Conservation (phyloP, 352 stramenopile species). For the Blastocystis sp. region DNA sequence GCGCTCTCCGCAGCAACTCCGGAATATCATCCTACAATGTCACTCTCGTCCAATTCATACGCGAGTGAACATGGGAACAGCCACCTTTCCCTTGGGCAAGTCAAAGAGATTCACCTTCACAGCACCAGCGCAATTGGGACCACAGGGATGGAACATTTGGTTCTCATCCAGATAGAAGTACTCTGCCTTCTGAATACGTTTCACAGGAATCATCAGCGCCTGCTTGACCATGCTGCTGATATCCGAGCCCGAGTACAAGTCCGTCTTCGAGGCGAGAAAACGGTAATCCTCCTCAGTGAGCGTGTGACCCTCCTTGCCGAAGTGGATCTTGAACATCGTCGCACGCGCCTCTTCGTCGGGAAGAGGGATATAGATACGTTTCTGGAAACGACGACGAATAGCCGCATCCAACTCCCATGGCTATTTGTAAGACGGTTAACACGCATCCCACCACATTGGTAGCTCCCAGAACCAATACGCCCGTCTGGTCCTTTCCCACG, state of each 20-base stretch:
- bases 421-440: background rate
- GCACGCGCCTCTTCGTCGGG: slow-evolving; percentile 75
- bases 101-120: slow-evolving; percentile 70
- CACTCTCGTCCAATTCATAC: background rate
- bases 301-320: slow-evolving; percentile 86
- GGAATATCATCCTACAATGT: slow-evolving; percentile 82
- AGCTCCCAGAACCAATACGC: slow-evolving; percentile 83
- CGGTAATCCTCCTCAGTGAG: slow-evolving; percentile 84
- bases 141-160: slow-evolving; percentile 30
- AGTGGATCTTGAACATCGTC: slow-evolving; percentile 86
- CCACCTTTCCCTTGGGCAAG: slow-evolving; percentile 68
- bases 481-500: slow-evolving; percentile 75
- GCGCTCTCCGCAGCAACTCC: slow-evolving; percentile 80
- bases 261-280: slow-evolving; percentile 75
- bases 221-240: slow-evolving; percentile 89
- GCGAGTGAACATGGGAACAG: slow-evolving; percentile 67
- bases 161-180: slow-evolving; percentile 61
- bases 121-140: slow-evolving; percentile 60
- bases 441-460: slow-evolving; percentile 76
- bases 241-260: slow-evolving; percentile 88
- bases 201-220: slow-evolving; percentile 87
- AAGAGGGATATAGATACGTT: slow-evolving; percentile 85
- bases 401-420: slow-evolving; percentile 90
- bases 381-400: slow-evolving; percentile 72
- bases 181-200: slow-evolving; percentile 88